Conservation (phyloP, 768 basidiomycete genomes). For the Auriscalpium microsporum region DNA sequence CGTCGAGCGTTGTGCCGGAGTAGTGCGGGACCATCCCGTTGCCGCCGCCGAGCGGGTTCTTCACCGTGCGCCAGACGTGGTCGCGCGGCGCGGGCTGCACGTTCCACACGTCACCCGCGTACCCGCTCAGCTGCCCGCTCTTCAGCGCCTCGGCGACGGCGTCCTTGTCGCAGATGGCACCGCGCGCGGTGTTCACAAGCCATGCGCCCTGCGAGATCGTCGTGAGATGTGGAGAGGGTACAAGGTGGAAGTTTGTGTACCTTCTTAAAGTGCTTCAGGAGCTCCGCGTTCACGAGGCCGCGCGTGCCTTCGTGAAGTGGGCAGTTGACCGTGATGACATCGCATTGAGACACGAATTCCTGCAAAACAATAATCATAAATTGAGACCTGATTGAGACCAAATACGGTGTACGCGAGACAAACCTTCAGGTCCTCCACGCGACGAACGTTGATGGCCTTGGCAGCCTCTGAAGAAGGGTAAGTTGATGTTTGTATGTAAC, state of each 20-base stretch:
- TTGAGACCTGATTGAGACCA: slow-evolving; percentile 30
- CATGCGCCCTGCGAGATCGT: slow-evolving; percentile 47
- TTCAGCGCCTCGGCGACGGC: slow-evolving; percentile 70
- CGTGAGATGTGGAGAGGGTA: slow-evolving; percentile 20
- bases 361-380: neutral
- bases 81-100: slow-evolving; percentile 81
- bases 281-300: slow-evolving; percentile 73
- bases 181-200: slow-evolving; percentile 91
- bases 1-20: slow-evolving; percentile 84
- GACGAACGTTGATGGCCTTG: slow-evolving; percentile 57
- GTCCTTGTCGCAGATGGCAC: slow-evolving; percentile 82
- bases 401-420: slow-evolving; percentile 21
- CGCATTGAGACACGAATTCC: slow-evolving; percentile 40
- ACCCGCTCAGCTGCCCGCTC: slow-evolving; percentile 62
- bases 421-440: slow-evolving; percentile 70
- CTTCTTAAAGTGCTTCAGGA: slow-evolving; percentile 84
- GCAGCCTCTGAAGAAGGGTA: slow-evolving; percentile 41
- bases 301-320: slow-evolving; percentile 81
- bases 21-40: slow-evolving; percentile 90
- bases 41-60: slow-evolving; percentile 74
- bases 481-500: neutral
- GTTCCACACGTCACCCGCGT: slow-evolving; percentile 68
- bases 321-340: slow-evolving; percentile 81
- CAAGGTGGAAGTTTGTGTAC: slow-evolving; percentile 19
- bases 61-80: slow-evolving; percentile 78